Evolutionary conservation across 352 stramenopile species (phyloP).

Genomic region (Phytophthora sojae): DNA sequence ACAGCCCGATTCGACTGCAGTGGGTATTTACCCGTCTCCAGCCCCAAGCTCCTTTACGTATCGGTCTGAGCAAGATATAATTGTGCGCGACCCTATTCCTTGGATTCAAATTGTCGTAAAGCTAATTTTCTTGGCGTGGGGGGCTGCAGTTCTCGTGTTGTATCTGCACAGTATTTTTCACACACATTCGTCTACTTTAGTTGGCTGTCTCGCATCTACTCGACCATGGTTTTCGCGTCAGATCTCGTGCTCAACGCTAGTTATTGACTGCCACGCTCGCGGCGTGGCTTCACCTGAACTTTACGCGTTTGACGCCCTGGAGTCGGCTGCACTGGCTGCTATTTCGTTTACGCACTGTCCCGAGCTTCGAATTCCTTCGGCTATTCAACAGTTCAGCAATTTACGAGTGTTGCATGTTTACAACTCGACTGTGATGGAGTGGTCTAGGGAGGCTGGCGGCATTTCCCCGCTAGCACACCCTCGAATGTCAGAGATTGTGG

Average conservation of each 20-base stretch:
- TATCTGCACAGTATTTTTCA: neutral
- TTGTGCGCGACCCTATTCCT: neutral
- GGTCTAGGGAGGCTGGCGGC: neutral
- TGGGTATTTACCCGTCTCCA: neutral
- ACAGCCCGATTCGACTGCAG: neutral
- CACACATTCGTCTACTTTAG: neutral
- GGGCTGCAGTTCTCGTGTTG: neutral
- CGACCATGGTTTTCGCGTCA: neutral
- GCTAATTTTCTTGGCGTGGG: neutral
- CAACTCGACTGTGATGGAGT: neutral
- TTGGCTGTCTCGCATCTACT: neutral
- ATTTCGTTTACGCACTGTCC: constrained; percentile 6
- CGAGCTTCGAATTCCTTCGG: neutral
- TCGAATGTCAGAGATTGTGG: neutral
- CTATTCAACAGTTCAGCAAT: neutral
- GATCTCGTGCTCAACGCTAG: constrained; percentile 1
- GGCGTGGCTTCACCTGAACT: neutral
- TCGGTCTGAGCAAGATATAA: neutral
- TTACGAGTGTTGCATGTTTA: neutral
- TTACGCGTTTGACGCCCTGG: neutral
- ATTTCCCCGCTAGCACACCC: neutral
- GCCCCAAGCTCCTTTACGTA: neutral
- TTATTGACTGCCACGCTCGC: constrained; percentile 6
- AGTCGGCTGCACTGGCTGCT: neutral
- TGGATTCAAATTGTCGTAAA: neutral